Evolutionary conservation across 23 red algal species (phyloP), one percentile per base, ranked within the genome.

Genomic region (Rhodosorus marinus): DNA sequence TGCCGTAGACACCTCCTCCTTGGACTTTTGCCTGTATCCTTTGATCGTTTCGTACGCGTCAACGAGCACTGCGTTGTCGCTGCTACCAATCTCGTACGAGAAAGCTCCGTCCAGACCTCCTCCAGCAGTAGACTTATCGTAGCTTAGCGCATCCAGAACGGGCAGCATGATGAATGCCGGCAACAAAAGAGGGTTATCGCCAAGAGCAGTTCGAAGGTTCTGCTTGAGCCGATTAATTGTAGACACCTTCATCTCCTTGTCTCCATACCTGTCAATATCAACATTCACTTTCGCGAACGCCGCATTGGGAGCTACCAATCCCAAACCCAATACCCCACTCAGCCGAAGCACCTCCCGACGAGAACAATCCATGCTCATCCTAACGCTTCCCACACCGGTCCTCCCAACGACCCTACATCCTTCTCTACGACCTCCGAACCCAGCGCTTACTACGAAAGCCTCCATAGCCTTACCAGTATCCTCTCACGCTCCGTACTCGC

Each of bases 51-150:
- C 25, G 40, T 55, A 32, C 29, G 72, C 83, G 5, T 66, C 60
- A 17, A 43, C 31, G 5, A 69, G 60, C 29, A 59, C 57, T 51
- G 52, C 36, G 52, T 81, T 82, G 8, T 33, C 33, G 20, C 60
- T 57, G 17, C 72, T 56, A 5, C 60, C 60, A 9, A 84, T 45
- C 24, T 79, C 90, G 28, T 82, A 57, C 5, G 75, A 67, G 15
- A 98, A 24, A 26, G 73, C 69, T 27, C 77, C 90, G 51, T 84
- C 86, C 26, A 59, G 78, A 19, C 90, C 90, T 31, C 90, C 90
- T 19, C 59, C 64, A 9, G 62, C 43, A 21, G 90, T 98, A 0
- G 53, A 8, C 24, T 60, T 52, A 46, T 80, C 71, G 43, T 72
- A 98, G 6, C 72, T 85, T 35, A 98, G 65, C 0, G 72, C 72